Conservation (phyloP, 2,329 filamentous ascomycete genomes). For the Fusarium sp. region DNA sequence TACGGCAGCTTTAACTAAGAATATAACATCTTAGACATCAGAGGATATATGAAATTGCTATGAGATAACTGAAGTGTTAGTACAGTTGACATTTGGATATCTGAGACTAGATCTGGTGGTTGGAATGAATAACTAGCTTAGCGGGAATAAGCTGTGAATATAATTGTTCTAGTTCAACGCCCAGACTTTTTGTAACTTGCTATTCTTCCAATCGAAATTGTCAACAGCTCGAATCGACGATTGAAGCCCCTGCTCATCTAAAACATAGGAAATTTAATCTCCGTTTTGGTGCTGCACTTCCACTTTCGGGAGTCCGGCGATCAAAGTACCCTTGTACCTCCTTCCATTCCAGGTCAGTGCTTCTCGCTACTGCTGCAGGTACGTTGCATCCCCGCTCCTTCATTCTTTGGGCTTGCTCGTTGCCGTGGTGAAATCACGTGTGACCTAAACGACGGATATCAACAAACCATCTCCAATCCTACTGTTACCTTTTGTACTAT, state of each 20-base stretch:
- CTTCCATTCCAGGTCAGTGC: conserved; percentile 38
- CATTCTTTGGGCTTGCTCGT: conserved; percentile 37
- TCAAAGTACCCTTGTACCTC: conserved; percentile 27
- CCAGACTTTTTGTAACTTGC: background rate
- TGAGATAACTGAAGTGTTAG: no score
- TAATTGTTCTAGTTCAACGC: conserved; percentile 8
- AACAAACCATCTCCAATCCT: conserved; percentile 46
- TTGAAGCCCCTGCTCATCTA: conserved; percentile 21
- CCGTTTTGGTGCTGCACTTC: conserved; percentile 36
- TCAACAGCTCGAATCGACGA: conserved; percentile 23
- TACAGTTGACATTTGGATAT: background rate
- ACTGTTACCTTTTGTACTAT: conserved; percentile 6
- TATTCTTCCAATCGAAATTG: background rate
- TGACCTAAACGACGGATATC: conserved; percentile 34
- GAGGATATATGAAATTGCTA: no score
- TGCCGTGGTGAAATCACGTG: conserved; percentile 57
- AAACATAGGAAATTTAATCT: conserved; percentile 38
- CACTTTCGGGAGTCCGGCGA: conserved; percentile 25
- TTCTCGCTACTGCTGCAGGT: conserved; percentile 44
- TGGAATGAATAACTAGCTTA: conserved; percentile 13
- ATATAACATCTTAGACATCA: no score
- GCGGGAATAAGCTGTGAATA: conserved; percentile 2
- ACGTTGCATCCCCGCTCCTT: conserved; percentile 41
- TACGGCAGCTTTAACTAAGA: no score
- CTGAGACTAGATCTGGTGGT: background rate